Base-by-base conservation (phyloP, 768 basidiomycete genomes). In the Sporobolomyces roseus region DNA sequence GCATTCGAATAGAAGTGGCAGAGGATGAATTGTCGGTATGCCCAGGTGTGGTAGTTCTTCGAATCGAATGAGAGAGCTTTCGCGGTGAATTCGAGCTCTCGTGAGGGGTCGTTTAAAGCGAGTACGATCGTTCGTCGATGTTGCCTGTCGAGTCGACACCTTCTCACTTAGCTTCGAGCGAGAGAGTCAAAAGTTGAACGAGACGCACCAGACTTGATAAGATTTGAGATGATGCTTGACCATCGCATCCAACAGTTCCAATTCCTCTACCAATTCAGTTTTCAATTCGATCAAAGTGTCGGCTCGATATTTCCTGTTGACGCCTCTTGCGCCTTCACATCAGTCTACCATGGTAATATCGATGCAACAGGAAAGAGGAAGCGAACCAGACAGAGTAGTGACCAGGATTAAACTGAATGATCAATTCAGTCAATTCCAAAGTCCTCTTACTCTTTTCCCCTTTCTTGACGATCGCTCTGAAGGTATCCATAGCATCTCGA, bases 21-120 rank as follows among this genome's bases (percentile, higher is more conserved):
- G 49, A 96, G 85, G 17, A 93, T 78, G 92, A 93, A 97, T 78
- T 99, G 93, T 10, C 94, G 84, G 79, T 97, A 94, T 12, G 90
- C 90, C 96, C 96, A 99, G 0, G 96, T 98, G 79, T 98, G 94
- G 78, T 99, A 99, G 81, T 99, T 99, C 84, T 99, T 99, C 51
- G 85, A 79, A 77, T 99, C 96, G 27, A 79, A 83, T 12, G 84
- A 80, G 35, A 99, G 84, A 1, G 86, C 86, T 63, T 80, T 79
- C 58, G 86, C 83, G 77, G 92, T 87, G 79, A 96, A 97, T 41
- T 77, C 82, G 62, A 98, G 86, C 79, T 99, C 96, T 30, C 76
- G 65, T 2, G 70, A 68, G 4, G 79, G 74, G 56, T 77, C 64
- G 66, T 74, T n/a, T 5, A 80, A 76, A 0, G 79, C 78, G 32